Evolutionary conservation across 2,329 filamentous ascomycete species (phyloP).

Genomic region (Ramichloridium luteum): DNA sequence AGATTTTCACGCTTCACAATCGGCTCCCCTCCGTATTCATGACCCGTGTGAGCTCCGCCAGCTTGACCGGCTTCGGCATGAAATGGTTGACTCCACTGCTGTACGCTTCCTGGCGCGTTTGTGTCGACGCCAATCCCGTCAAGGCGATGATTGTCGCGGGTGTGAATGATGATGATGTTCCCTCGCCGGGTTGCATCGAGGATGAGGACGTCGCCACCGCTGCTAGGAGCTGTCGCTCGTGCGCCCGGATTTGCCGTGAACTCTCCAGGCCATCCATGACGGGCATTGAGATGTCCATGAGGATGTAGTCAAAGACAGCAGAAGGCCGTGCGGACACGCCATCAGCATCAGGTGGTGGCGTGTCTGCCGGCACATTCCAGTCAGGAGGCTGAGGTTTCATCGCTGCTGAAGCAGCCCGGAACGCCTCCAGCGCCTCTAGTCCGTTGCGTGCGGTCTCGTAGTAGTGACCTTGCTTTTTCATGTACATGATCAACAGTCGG

Average conservation of each 20-base stretch:
- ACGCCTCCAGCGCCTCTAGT: constrained; percentile 36
- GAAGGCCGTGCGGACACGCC: constrained; percentile 2
- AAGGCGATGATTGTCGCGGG: constrained; percentile 25
- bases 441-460: constrained; percentile 36
- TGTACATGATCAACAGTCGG: constrained; percentile 21
- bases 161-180: no score
- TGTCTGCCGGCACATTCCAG: no score
- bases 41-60: constrained; percentile 15
- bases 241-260: constrained; percentile 20
- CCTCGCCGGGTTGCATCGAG: no score
- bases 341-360: no score
- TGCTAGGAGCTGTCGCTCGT: constrained; percentile 18
- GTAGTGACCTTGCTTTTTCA: constrained; percentile 14
- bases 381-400: no score
- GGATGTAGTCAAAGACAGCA: constrained; percentile 13
- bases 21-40: no score
- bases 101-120: constrained; percentile 22
- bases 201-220: no score
- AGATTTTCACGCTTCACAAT: no score
- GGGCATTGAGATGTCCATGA: constrained; percentile 35
- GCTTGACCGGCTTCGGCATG: constrained; percentile 21
- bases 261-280: constrained; percentile 25
- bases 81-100: constrained; percentile 22
- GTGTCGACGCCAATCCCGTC: constrained; percentile 20
- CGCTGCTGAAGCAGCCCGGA: no score